Conservation (phyloP, 495 filamentous ascomycete genomes). For the Hyaloscypha finlandica region DNA sequence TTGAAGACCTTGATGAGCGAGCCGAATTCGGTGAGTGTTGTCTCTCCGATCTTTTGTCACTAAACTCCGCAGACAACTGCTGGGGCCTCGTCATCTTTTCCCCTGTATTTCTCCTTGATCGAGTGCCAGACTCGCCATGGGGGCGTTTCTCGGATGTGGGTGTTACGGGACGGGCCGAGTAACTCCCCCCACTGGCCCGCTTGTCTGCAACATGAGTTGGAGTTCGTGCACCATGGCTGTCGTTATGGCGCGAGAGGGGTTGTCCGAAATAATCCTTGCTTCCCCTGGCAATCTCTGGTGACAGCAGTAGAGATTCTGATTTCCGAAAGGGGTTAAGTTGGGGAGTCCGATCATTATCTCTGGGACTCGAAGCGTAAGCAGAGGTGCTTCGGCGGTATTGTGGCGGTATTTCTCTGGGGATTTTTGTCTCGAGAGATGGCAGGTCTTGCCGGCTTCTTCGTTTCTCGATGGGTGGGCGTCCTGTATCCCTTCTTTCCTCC, state of each 20-base stretch:
- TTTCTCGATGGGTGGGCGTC: conserved; percentile 20
- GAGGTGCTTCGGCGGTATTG: conserved; percentile 31
- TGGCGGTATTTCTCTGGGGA: conserved; percentile 30
- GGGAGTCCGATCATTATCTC: conserved; percentile 16
- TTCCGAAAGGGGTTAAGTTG: background rate
- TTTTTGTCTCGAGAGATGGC: conserved; percentile 32
- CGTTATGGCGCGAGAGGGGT: conserved; percentile 20
- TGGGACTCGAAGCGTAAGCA: conserved; percentile 7
- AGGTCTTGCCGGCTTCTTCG: conserved; percentile 32
- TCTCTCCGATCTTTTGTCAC: conserved; percentile 18
- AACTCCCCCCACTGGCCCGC: conserved; percentile 12
- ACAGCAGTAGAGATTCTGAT: conserved; percentile 28
- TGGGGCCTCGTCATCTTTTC: conserved; percentile 28
- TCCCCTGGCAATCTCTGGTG: conserved; percentile 22
- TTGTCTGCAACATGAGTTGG: conserved; percentile 11
- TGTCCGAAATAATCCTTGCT: conserved; percentile 22
- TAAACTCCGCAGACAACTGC: conserved; percentile 22
- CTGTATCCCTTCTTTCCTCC: conserved; percentile 16
- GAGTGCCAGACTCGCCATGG: conserved; percentile 8
- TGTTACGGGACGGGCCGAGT: conserved; percentile 24
- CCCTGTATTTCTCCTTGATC: conserved; percentile 16
- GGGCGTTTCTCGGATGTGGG: conserved; percentile 23
- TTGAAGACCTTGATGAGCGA: conserved; percentile 25
- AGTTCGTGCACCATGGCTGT: conserved; percentile 17
- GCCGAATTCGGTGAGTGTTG: conserved; percentile 5